These are phyloP conservation scores for Cucumis sativus DNA, from an alignment of 306 rosid species.

Conservation along the genomic window Cucumber_9930_V3 NC_026661.2:19018001-19018500, in stretches of 20 bases:
- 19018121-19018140: conserved; percentile 79
- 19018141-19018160: conserved; percentile 57
- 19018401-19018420: too few relatives aligned
- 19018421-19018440: too few relatives aligned
- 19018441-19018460: too few relatives aligned
- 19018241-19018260: conserved; percentile 84
- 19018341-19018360: neutral
- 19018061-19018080: conserved; percentile 76
- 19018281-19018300: conserved; percentile 73
- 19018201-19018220: conserved; percentile 60
- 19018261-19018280: conserved; percentile 56
- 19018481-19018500: conserved; percentile 12
- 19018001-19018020: conserved; percentile 11
- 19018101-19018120: conserved; percentile 74
- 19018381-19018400: too few relatives aligned
- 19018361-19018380: neutral
- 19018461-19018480: neutral
- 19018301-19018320: neutral
- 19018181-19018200: conserved; percentile 59
- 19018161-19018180: conserved; percentile 60
- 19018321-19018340: neutral
- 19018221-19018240: conserved; percentile 60
- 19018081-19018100: conserved; percentile 57
- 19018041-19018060: conserved; percentile 60
- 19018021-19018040: conserved; percentile 13